These are phyloP conservation scores for Geum urbanum DNA, from an alignment of 306 rosid species.

Conservation along the genomic window DNA sequence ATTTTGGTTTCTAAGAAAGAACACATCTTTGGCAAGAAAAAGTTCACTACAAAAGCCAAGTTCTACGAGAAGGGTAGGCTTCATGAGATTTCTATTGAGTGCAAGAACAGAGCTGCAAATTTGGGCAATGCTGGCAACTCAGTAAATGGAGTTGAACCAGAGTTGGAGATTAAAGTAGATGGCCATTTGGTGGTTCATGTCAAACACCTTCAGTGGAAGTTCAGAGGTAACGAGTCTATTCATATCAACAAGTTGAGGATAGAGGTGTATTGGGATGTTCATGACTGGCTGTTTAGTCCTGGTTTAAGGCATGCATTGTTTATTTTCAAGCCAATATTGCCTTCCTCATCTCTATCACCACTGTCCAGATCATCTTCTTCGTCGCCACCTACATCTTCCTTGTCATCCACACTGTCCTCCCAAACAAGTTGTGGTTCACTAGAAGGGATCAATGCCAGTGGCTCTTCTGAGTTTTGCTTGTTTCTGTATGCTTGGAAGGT, in stretches of 20 bases:
- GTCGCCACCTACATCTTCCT: constrained; percentile 29
- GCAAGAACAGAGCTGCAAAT: constrained; percentile 39
- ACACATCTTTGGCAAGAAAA: constrained; percentile 75
- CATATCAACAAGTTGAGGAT: constrained; percentile 64
- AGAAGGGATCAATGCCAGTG: constrained; percentile 52
- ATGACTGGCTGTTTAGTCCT: constrained; percentile 84
- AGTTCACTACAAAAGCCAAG: constrained; percentile 61
- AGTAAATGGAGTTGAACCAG: constrained; percentile 57
- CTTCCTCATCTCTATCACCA: constrained; percentile 41
- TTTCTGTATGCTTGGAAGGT: constrained; percentile 91
- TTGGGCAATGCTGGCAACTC: constrained; percentile 24
- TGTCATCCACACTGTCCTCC: constrained; percentile 44
- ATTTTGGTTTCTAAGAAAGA: constrained; percentile 69
- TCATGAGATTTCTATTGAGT: constrained; percentile 75
- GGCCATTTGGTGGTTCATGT: constrained; percentile 72
- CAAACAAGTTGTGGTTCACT: constrained; percentile 50
- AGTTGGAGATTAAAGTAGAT: constrained; percentile 85
- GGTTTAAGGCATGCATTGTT: constrained; percentile 84
- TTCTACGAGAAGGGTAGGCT: constrained; percentile 67
- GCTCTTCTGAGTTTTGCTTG: constrained; percentile 76
- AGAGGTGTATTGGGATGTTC: constrained; percentile 89
- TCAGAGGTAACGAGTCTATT: constrained; percentile 80
- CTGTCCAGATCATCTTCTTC: constrained; percentile 37
- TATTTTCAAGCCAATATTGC: constrained; percentile 66
- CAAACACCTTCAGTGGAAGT: constrained; percentile 86